phyloP scores from a whole-genome alignment of 352 stramenopile genomes.

The Blastocystis sp. region DNA sequence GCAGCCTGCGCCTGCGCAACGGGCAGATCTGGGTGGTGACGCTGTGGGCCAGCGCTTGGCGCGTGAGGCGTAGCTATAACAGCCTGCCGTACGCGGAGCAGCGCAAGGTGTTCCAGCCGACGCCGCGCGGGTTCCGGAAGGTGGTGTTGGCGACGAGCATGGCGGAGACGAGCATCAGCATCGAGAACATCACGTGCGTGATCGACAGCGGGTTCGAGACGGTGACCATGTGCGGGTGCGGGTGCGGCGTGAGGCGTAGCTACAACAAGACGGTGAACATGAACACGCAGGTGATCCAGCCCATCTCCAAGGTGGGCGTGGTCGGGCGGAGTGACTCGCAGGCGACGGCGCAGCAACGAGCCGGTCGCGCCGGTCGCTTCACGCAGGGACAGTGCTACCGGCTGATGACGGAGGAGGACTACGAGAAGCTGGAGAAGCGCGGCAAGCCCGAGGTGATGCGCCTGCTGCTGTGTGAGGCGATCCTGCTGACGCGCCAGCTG shows the following conservation, averaged over 20 bases:
- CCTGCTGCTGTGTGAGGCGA: slow-evolving; percentile 81
- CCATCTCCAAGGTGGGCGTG: slow-evolving; percentile 83
- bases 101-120: slow-evolving; percentile 97
- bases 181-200: slow-evolving; percentile 97
- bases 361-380: slow-evolving; percentile 88
- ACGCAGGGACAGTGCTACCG: slow-evolving; percentile 96
- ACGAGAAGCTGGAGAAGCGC: slow-evolving; percentile 90
- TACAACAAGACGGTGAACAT: slow-evolving; percentile 96
- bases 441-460: slow-evolving; percentile 88
- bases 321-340: slow-evolving; percentile 68
- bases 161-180: slow-evolving; percentile 95
- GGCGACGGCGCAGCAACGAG: slow-evolving; percentile 91
- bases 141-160: slow-evolving; percentile 99
- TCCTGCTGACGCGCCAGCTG: slow-evolving; percentile 85
- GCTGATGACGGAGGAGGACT: slow-evolving; percentile 95
- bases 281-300: slow-evolving; percentile 93
- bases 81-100: slow-evolving; percentile 93
- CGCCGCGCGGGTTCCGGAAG: slow-evolving; percentile 88
- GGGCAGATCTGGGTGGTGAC: slow-evolving; percentile 42
- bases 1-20: neutral
- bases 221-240: slow-evolving; percentile 74
- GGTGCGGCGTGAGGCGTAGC: slow-evolving; percentile 74
- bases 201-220: slow-evolving; percentile 99
- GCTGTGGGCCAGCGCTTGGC: neutral
- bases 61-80: slow-evolving; percentile 90